Conservation (phyloP, 2,329 filamentous ascomycete species). For the Epichloe gansuensis region DNA sequence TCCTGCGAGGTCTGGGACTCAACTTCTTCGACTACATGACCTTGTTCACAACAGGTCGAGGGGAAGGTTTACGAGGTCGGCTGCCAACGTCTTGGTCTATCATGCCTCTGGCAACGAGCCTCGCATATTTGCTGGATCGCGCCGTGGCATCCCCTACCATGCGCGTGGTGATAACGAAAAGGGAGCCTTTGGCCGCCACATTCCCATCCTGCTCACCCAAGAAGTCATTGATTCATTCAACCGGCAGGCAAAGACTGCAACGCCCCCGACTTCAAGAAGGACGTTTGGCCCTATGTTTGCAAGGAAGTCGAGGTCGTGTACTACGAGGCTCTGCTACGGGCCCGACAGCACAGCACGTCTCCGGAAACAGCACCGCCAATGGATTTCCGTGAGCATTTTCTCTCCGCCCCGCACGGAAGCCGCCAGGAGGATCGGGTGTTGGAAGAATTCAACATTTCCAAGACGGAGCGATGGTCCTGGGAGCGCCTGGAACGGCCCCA, state of each 20-base stretch:
- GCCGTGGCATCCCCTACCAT: conserved; percentile 6
- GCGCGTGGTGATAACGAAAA: conserved; percentile 5
- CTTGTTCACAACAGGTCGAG: conserved; percentile 1
- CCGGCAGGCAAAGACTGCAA: background rate
- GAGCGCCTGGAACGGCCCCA: conserved; percentile 3
- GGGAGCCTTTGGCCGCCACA: conserved; percentile 2
- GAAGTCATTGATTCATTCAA: conserved; percentile 2
- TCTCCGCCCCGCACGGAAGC: background rate
- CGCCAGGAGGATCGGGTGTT: conserved; percentile 1
- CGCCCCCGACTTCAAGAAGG: conserved; percentile 1
- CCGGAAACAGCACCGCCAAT: background rate
- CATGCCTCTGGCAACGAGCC: conserved; percentile 4
- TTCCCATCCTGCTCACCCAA: background rate
- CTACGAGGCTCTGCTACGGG: conserved; percentile 2
- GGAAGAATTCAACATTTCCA: conserved; percentile 2
- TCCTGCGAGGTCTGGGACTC: conserved; percentile 2
- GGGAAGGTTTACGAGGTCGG: background rate
- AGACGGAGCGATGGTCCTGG: conserved; percentile 4
- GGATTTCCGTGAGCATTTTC: background rate
- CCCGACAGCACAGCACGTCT: background rate
- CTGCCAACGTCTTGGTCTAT: background rate
- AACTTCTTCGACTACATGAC: conserved; percentile 7
- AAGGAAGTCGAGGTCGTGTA: conserved; percentile 6
- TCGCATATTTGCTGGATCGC: conserved; percentile 4
- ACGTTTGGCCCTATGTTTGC: conserved; percentile 1